phyloP scores from a whole-genome alignment of 345 rosid genomes.

The Kandelia obovata region DNA sequence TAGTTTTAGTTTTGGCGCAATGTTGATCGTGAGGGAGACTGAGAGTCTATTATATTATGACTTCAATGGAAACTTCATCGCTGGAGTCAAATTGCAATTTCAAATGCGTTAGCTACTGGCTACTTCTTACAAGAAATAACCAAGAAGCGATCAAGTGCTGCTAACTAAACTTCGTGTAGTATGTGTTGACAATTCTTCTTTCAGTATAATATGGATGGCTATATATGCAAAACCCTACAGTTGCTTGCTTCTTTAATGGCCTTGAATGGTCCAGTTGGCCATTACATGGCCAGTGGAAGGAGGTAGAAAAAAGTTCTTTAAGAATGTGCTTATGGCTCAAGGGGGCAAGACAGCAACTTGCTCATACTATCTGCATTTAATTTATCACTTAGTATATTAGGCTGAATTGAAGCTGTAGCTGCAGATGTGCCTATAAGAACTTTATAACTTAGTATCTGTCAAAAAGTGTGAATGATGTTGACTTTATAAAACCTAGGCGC shows the following conservation, averaged over 20 bases:
- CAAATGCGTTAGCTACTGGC: no score
- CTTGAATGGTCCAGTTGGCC: no score
- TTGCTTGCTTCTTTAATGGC: no score
- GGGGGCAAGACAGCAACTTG: background rate
- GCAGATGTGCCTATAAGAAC: background rate
- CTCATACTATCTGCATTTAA: background rate
- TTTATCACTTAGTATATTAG: background rate
- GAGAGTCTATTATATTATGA: background rate
- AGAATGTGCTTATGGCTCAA: background rate
- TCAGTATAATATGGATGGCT: no score
- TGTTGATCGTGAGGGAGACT: background rate
- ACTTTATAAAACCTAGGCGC: background rate
- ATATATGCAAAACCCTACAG: no score
- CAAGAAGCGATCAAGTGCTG: no score
- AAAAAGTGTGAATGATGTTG: background rate
- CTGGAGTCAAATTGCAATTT: no score
- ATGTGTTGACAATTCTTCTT: no score
- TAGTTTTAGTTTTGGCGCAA: background rate
- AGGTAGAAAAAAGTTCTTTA: background rate
- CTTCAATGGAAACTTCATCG: no score
- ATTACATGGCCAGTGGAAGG: background rate
- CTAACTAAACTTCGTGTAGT: no score
- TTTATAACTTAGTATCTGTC: background rate
- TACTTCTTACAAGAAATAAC: no score
- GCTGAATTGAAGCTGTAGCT: no score